A percentile compares a stretch with the other conserved stretches of the same genome.
phyloP scores from a whole-genome alignment of 2,329 filamentous ascomycete species.

The Paracorniculantispora psalliotae region DNA sequence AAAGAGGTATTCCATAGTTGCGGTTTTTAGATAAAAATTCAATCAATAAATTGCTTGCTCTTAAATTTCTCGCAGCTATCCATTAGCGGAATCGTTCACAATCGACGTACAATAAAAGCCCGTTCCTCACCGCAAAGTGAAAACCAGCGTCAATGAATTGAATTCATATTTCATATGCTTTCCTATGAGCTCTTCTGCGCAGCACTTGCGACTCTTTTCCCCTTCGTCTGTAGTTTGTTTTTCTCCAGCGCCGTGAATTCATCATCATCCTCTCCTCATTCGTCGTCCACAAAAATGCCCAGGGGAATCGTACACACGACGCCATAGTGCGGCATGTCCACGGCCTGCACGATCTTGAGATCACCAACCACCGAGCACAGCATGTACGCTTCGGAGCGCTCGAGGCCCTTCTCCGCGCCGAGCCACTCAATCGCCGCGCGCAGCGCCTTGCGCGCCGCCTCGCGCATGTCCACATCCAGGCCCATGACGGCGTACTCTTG shows the following conservation, averaged over 20 bases:
- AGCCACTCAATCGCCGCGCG: constrained; percentile 46
- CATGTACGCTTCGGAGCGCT: constrained; percentile 46
- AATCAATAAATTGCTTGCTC: too few species aligned
- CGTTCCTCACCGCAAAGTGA: too few species aligned
- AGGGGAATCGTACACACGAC: constrained; percentile 46
- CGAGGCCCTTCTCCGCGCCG: constrained; percentile 39
- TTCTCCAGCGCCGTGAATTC: neutral
- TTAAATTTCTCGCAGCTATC: too few species aligned
- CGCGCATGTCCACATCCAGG: constrained; percentile 40
- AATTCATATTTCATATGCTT: neutral
- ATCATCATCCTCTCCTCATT: neutral
- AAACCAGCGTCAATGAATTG: too few species aligned
- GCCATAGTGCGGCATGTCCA: constrained; percentile 50
- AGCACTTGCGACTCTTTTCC: neutral
- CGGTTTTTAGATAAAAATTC: too few species aligned
- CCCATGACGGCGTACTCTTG: constrained; percentile 43
- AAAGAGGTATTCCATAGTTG: too few species aligned
- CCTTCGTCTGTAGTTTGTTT: neutral
- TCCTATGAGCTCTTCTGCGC: neutral
- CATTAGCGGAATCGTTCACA: too few species aligned
- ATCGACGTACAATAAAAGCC: too few species aligned
- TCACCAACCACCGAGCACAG: constrained; percentile 45
- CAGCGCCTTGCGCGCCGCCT: constrained; percentile 45
- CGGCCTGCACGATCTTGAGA: constrained; percentile 46
- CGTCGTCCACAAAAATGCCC: constrained; percentile 37